Percentiles rank a stretch among this genome's conserved stretches.
Evolutionary conservation across 495 filamentous ascomycete species (phyloP).

Genomic region (Chaetomium tenue): DNA sequence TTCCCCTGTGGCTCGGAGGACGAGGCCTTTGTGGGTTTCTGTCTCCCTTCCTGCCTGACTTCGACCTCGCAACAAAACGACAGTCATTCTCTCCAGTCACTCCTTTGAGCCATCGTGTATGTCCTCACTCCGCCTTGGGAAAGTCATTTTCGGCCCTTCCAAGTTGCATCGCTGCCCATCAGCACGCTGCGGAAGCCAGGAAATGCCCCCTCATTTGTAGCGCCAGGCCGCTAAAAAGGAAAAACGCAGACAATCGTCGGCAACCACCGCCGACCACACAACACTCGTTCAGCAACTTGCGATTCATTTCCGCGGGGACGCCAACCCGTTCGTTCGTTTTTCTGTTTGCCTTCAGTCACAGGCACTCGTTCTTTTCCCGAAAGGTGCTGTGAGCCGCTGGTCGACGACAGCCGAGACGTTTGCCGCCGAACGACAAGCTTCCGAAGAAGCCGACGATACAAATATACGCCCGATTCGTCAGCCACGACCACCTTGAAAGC

Average conservation of each 20-base stretch:
- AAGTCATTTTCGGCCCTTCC: slow-evolving; percentile 11
- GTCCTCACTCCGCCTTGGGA: slow-evolving; percentile 27
- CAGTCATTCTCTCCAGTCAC: slow-evolving; percentile 34
- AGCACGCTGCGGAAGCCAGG: slow-evolving; percentile 26
- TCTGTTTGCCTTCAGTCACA: slow-evolving; percentile 14
- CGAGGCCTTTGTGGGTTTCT: slow-evolving; percentile 27
- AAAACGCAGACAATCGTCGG: slow-evolving; percentile 22
- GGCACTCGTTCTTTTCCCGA: slow-evolving; percentile 21
- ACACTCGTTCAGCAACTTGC: slow-evolving; percentile 32
- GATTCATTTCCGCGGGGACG: slow-evolving; percentile 22
- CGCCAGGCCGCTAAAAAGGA: slow-evolving; percentile 30
- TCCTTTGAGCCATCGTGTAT: slow-evolving; percentile 31
- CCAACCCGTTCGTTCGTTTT: slow-evolving; percentile 1
- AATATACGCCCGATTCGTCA: background rate
- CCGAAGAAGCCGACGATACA: slow-evolving; percentile 15
- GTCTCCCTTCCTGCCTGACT: slow-evolving; percentile 21
- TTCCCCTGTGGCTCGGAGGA: slow-evolving; percentile 26
- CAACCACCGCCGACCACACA: slow-evolving; percentile 14
- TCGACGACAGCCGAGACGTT: slow-evolving; percentile 17
- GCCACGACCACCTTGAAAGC: background rate
- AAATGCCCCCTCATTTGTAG: slow-evolving; percentile 33
- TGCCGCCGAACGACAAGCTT: slow-evolving; percentile 1
- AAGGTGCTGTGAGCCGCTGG: slow-evolving; percentile 27
- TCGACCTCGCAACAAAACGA: slow-evolving; percentile 36
- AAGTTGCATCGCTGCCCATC: slow-evolving; percentile 20